Evolutionary conservation across 2,329 filamentous ascomycete genomes (phyloP).

Genomic region (Aureobasidium sp.): DNA sequence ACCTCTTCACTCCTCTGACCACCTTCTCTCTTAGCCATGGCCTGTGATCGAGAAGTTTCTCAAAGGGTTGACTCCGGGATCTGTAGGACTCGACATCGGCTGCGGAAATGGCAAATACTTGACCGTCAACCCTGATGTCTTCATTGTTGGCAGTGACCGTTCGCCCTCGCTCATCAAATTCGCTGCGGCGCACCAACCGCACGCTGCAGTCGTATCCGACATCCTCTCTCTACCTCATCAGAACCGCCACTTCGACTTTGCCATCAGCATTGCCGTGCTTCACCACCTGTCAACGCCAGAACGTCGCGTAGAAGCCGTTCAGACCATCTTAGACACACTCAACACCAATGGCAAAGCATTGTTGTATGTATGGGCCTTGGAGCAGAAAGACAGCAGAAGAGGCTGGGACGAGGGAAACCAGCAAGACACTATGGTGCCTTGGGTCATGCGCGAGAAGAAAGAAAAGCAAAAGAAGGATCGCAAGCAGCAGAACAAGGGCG

Average conservation of each 20-base stretch:
- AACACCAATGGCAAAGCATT: conserved; percentile 57
- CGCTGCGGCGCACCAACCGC: conserved; percentile 50
- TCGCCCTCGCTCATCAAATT: conserved; percentile 55
- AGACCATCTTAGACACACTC: conserved; percentile 62
- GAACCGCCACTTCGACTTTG: conserved; percentile 64
- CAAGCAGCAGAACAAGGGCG: conserved; percentile 25
- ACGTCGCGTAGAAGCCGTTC: conserved; percentile 66
- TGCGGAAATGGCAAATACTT: conserved; percentile 98
- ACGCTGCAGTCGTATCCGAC: conserved; percentile 72
- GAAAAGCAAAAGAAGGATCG: conserved; percentile 20
- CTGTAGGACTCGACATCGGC: conserved; percentile 81
- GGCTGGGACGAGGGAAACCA: conserved; percentile 79
- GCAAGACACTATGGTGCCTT: conserved; percentile 93
- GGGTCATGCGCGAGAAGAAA: conserved; percentile 59
- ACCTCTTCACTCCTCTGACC: neutral
- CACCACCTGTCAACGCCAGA: conserved; percentile 80
- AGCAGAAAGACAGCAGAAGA: conserved; percentile 77
- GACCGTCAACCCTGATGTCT: conserved; percentile 65
- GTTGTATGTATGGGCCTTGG: conserved; percentile 91
- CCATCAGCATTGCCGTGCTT: conserved; percentile 86
- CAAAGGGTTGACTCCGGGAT: conserved; percentile 54
- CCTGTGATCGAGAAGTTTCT: conserved; percentile 82
- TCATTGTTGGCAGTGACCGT: conserved; percentile 79
- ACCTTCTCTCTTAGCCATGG: conserved; percentile 60
- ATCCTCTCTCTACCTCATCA: conserved; percentile 77